phyloP scores from a whole-genome alignment of 2,329 filamentous ascomycete species.

The Diaporthe sp. region DNA sequence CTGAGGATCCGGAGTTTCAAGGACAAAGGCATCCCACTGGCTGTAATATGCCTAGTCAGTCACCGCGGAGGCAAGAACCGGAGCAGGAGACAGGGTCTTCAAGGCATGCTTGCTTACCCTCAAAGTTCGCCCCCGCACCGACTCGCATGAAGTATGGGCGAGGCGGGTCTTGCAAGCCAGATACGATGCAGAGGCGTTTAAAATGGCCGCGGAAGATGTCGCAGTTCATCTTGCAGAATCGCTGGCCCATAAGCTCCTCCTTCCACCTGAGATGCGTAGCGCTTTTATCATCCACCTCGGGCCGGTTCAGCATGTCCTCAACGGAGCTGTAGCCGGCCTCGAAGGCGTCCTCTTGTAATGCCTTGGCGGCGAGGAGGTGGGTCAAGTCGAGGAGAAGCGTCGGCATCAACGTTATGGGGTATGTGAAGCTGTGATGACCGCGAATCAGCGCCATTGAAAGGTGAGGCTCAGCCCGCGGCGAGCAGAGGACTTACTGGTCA shows the following conservation, averaged over 20 bases:
- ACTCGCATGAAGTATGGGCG: background rate
- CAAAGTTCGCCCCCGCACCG: background rate
- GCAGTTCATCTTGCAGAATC: background rate
- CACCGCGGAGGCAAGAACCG: background rate
- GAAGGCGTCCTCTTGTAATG: background rate
- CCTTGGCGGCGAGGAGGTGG: background rate
- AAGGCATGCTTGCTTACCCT: background rate
- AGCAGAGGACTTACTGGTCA: background rate
- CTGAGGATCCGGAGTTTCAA: background rate
- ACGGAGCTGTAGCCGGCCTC: background rate
- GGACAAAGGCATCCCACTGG: background rate
- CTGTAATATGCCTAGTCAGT: background rate
- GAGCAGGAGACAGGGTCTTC: background rate
- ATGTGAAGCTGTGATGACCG: background rate
- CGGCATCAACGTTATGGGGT: background rate
- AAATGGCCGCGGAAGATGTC: background rate
- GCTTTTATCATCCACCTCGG: background rate
- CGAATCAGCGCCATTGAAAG: background rate
- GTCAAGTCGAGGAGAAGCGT: constrained; percentile 2
- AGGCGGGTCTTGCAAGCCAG: background rate
- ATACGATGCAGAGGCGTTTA: background rate
- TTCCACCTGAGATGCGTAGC: background rate
- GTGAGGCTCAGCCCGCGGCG: background rate
- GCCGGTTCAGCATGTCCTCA: background rate
- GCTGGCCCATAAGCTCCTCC: background rate